Conservation (phyloP, 306 rosid species). For the Neltuma alba region DNA sequence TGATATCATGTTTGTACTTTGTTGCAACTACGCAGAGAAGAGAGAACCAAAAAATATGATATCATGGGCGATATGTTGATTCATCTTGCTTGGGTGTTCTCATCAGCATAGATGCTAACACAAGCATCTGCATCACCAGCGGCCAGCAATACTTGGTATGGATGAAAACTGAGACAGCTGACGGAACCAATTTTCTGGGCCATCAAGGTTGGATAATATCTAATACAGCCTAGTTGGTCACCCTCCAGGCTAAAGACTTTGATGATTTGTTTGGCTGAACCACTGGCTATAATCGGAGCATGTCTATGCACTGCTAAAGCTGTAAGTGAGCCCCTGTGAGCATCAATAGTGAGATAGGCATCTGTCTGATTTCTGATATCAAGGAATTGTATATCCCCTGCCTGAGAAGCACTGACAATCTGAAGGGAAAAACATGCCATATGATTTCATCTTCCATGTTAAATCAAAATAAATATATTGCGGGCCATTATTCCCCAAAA, state of each 20-base stretch:
- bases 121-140: constrained; percentile 94
- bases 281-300: constrained; percentile 94
- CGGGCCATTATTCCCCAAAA: neutral
- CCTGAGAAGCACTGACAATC: constrained; percentile 97
- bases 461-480: constrained; percentile 21
- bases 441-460: constrained; percentile 8
- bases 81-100: constrained; percentile 66
- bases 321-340: constrained; percentile 93
- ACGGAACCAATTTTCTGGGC: constrained; percentile 96
- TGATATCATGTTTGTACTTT: neutral
- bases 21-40: constrained; percentile 34
- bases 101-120: constrained; percentile 84
- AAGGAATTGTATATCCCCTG: constrained; percentile 93
- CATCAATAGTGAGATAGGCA: constrained; percentile 78
- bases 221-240: constrained; percentile 80
- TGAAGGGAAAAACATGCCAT: constrained; percentile 35
- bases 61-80: constrained; percentile 32
- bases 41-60: constrained; percentile 38
- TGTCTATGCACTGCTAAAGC: constrained; percentile 97
- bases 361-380: constrained; percentile 77
- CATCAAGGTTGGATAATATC: constrained; percentile 90
- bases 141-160: constrained; percentile 84
- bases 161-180: constrained; percentile 89
- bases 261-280: constrained; percentile 92
- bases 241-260: constrained; percentile 93